Conservation (phyloP, 2,329 filamentous ascomycete species). For the Epichloe uncinata region DNA sequence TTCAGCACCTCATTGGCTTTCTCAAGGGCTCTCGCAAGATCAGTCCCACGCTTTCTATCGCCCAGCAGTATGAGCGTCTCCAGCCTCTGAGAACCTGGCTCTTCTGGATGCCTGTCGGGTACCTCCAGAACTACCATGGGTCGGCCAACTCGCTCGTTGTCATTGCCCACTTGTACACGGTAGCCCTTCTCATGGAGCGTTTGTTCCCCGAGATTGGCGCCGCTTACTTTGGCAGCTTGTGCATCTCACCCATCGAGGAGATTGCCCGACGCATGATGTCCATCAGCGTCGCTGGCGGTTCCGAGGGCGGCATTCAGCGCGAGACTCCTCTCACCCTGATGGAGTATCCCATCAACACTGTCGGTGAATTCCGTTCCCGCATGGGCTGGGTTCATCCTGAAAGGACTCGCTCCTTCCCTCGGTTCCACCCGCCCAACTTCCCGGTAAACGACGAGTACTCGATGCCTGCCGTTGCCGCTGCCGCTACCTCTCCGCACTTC, state of each 20-base stretch:
- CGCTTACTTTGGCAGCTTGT: slow-evolving; percentile 73
- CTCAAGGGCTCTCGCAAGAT: slow-evolving; percentile 60
- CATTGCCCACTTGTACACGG: slow-evolving; percentile 83
- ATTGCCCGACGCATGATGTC: slow-evolving; percentile 65
- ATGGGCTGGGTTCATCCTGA: slow-evolving; percentile 54
- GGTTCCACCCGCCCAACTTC: slow-evolving; percentile 44
- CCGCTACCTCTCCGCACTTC: slow-evolving; percentile 23
- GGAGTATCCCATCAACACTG: slow-evolving; percentile 58
- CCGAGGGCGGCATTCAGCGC: slow-evolving; percentile 40
- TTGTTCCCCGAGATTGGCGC: slow-evolving; percentile 85
- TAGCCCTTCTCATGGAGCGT: slow-evolving; percentile 76
- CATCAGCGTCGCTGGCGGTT: slow-evolving; percentile 47
- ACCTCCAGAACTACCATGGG: slow-evolving; percentile 62
- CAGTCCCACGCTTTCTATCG: slow-evolving; percentile 54
- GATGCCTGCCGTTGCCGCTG: slow-evolving; percentile 12
- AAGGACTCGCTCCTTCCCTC: slow-evolving; percentile 46
- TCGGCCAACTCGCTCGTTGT: slow-evolving; percentile 70
- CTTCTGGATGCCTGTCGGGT: slow-evolving; percentile 84
- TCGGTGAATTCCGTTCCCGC: slow-evolving; percentile 53
- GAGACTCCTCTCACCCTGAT: slow-evolving; percentile 50
- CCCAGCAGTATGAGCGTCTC: slow-evolving; percentile 80
- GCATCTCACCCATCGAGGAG: slow-evolving; percentile 70
- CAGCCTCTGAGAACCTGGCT: slow-evolving; percentile 84
- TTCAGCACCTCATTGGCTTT: slow-evolving; percentile 59
- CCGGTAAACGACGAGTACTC: slow-evolving; percentile 31